Base-by-base conservation (phyloP, 768 basidiomycete species). In the Lyophyllum decastes region DNA sequence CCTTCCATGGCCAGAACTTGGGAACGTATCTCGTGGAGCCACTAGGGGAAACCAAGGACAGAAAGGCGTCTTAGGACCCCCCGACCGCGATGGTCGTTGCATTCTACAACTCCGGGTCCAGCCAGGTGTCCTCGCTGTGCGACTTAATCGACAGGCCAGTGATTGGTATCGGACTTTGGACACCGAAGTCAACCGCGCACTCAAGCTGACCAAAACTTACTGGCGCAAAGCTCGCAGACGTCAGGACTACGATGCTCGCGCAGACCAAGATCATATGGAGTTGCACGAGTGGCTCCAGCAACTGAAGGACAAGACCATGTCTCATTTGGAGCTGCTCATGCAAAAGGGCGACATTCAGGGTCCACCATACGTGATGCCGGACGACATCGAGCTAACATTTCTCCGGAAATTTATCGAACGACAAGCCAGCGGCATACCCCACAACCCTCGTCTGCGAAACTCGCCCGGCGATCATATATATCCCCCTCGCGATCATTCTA, bases 261-360 rank as follows among this genome's bases (percentile, higher is more conserved):
- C 90, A 1, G 90, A 92, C 76, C 90, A 91, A 69, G 90, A 92
- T 68, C 90, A 92, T 66, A 92, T 92, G 90, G 90, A 92, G 68
- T 74, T 92, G 21, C 90, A 92, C 65, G 90, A 92, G 68, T 92
- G 90, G 90, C 75, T 92, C 1, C 90, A 92, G 64, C 90, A 92
- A 70, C 78, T 92, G 64, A 92, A 92, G 71, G 90, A 92, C 73
- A 92, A 91, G 72, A 90, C 88, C 51, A 92, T 92, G 90, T 89
- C 89, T 47, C 89, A 92, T 73, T 79, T 92, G 45, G 90, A 92
- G 70, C 79, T 92, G 2, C 84, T 92, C 64, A 92, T 92, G 88
- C 90, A 92, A 68, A 91, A 92, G 67, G 89, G 89, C 66, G 90
- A 92, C 61, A 92, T 92, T 27, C 88, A 86, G 66, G 90, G 90